Evolutionary conservation across 176 grass and related monocot species (phyloP).

Genomic region (Pharus latifolius): DNA sequence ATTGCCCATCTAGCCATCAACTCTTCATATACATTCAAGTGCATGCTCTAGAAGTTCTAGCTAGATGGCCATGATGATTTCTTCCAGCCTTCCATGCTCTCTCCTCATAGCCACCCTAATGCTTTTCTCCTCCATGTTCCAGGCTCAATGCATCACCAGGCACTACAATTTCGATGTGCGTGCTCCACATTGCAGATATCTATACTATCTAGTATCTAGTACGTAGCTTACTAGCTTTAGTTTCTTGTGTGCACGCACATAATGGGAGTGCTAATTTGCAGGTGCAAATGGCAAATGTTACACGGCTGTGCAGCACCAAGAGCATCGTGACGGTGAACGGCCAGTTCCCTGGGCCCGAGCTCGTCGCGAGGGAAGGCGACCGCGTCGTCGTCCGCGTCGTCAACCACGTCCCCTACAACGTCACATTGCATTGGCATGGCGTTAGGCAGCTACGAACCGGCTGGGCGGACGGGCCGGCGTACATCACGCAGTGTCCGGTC

Average conservation of each 20-base stretch:
- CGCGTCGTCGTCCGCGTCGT: conserved; percentile 55
- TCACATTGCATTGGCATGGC: conserved; percentile 79
- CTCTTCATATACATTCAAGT: background rate
- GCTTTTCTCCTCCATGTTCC: conserved; percentile 6
- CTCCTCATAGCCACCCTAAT: conserved; percentile 27
- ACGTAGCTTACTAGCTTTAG: background rate
- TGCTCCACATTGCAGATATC: background rate
- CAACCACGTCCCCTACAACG: conserved; percentile 61
- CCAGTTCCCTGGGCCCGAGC: conserved; percentile 39
- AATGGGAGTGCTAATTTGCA: background rate
- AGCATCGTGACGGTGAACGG: conserved; percentile 65
- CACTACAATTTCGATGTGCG: conserved; percentile 69
- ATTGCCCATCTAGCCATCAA: background rate
- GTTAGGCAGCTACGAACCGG: conserved; percentile 57
- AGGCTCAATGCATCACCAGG: conserved; percentile 42
- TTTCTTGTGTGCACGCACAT: background rate
- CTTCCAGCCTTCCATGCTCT: conserved; percentile 16
- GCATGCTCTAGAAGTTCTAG: background rate
- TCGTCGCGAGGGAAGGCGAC: conserved; percentile 67
- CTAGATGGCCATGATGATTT: conserved; percentile 17
- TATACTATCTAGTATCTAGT: background rate
- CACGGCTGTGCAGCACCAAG: conserved; percentile 51
- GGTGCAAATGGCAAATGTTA: conserved; percentile 68
- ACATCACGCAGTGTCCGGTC: conserved; percentile 83
- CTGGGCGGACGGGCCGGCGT: conserved; percentile 74